Base-by-base conservation (phyloP, 1,284 basidiomycete species). In the Coniferiporia sulphurascens region DNA sequence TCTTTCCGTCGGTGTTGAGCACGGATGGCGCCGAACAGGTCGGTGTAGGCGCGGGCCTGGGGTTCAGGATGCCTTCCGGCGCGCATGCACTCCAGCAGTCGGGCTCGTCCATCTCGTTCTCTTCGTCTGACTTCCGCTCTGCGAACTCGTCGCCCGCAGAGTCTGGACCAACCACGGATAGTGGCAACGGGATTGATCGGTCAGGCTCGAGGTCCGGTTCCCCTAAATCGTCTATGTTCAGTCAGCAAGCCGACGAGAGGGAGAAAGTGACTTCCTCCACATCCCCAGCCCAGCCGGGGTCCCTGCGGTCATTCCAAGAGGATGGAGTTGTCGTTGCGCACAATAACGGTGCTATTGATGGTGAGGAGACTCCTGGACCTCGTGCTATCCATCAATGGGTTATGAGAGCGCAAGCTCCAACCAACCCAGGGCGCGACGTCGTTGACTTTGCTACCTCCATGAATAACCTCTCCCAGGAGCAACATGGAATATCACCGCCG, bases 1-100 rank as follows among this genome's bases (percentile, higher is more conserved):
- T 91, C 79, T 89, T 90, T 71, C 89, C 89, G 63, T 85, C 85
- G 57, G 78, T 76, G 68, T 71, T 81, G 67, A 34, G 49, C 38
- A 84, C 85, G 61, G 81, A 84, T 56, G 82, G 83, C 55, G 74
- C 73, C 60, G 66, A 72, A 52, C 73, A 68, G 66, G 74, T 72
- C 61, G 35, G 60, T 19, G 50, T 32, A 48, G 52, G 83, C 66
- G 68, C 75, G 66, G 74, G 69, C 65, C 68, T 79, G 48, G 74
- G 73, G 57, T 80, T 80, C 66, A 72, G 73, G 57, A 76, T 78
- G 68, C 76, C 78, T 63, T 21, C 38, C 32, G 35, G 43, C 12
- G 52, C 45, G n/a, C 78, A 76, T 62, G 83, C 83, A 53, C 80
- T 81, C 63, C 83, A 82, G 72, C 78, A 76, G 66, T 74, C 73